Percentiles rank a stretch among this genome's conserved stretches.
Conservation (phyloP, 2,329 filamentous ascomycete species). For the Rutstroemia sp. region DNA sequence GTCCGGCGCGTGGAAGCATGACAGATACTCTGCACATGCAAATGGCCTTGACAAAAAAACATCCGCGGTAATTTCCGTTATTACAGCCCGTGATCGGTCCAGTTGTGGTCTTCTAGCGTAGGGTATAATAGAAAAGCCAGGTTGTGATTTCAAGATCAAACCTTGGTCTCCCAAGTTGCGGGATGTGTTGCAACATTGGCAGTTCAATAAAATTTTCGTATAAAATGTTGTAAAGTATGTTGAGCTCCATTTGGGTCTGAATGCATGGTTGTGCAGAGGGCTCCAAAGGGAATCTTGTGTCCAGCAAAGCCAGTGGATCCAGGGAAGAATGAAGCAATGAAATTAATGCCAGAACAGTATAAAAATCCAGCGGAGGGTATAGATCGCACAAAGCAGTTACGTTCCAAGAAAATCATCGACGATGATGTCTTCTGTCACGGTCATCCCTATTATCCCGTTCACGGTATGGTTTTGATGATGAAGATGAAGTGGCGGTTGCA, state of each 20-base stretch:
- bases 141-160: slow-evolving; percentile 14
- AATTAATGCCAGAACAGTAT: slow-evolving; percentile 25
- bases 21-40: slow-evolving; percentile 18
- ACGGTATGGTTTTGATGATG: slow-evolving; percentile 16
- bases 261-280: slow-evolving; percentile 17
- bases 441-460: slow-evolving; percentile 25
- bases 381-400: slow-evolving; percentile 15
- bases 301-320: slow-evolving; percentile 18
- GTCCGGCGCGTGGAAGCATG: slow-evolving; percentile 24
- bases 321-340: slow-evolving; percentile 18
- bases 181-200: slow-evolving; percentile 16
- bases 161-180: slow-evolving; percentile 16
- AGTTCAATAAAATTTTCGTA: slow-evolving; percentile 15
- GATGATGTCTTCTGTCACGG: slow-evolving; percentile 20
- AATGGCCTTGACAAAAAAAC: slow-evolving; percentile 13
- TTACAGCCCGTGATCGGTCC: slow-evolving; percentile 16
- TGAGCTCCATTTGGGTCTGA: slow-evolving; percentile 16
- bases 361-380: slow-evolving; percentile 13
- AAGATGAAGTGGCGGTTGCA: slow-evolving; percentile 20
- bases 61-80: slow-evolving; percentile 14
- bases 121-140: slow-evolving; percentile 14
- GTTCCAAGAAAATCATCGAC: slow-evolving; percentile 18
- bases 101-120: slow-evolving; percentile 13
- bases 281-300: slow-evolving; percentile 18
- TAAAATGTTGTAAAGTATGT: slow-evolving; percentile 15